Percentiles rank a stretch among this genome's conserved stretches.
Evolutionary conservation across 208 protist genomes (phyloP).

Genomic region (Leptomonas seymouri): DNA sequence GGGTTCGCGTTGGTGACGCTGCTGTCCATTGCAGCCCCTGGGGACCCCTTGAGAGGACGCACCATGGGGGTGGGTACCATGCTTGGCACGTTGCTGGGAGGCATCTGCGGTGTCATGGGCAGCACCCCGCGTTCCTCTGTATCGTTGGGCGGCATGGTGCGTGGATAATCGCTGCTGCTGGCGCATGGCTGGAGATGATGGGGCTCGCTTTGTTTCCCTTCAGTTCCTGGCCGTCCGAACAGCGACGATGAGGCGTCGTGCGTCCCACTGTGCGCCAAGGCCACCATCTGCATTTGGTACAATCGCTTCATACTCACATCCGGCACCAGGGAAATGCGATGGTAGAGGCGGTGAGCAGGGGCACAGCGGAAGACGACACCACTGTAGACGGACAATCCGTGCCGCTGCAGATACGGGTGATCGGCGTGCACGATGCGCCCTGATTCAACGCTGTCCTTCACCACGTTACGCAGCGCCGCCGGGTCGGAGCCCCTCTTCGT

Average conservation of each 20-base stretch:
- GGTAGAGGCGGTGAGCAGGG: slow-evolving; percentile 51
- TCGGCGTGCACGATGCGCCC: slow-evolving; percentile 37
- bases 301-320: slow-evolving; percentile 20
- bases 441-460: slow-evolving; percentile 38
- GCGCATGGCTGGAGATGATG: slow-evolving; percentile 3
- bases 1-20: background rate
- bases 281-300: slow-evolving; percentile 13
- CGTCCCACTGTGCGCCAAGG: slow-evolving; percentile 10
- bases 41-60: background rate
- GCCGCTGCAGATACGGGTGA: slow-evolving; percentile 46
- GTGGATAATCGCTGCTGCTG: slow-evolving; percentile 15
- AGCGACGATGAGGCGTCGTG: background rate
- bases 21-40: background rate
- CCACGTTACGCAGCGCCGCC: slow-evolving; percentile 25
- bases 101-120: slow-evolving; percentile 9
- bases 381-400: slow-evolving; percentile 48
- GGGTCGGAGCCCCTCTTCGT: slow-evolving; percentile 3
- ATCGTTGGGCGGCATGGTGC: background rate
- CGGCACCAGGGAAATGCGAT: slow-evolving; percentile 40
- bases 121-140: slow-evolving; percentile 12
- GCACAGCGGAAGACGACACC: slow-evolving; percentile 57
- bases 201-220: background rate
- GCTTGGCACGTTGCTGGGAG: background rate
- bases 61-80: slow-evolving; percentile 18
- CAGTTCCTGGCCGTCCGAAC: background rate